Percentiles rank a stretch among this genome's conserved stretches.
phyloP scores from a whole-genome alignment of 805 yeast species.

The Metschnikowia cerradonensis region DNA sequence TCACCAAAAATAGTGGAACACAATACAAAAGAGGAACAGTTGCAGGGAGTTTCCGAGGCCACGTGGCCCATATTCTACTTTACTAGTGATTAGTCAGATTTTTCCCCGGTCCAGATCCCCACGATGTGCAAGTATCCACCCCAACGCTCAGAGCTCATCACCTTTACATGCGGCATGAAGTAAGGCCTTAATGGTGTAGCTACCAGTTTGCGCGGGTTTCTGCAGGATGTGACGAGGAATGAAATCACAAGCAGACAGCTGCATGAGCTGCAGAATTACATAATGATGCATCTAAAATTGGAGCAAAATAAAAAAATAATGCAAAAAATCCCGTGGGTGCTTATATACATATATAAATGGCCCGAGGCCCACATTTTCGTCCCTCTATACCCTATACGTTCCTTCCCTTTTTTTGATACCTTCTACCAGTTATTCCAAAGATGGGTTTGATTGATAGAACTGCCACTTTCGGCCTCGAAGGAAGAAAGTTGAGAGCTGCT shows the following conservation, averaged over 20 bases:
- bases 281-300: slow-evolving; percentile 6
- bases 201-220: not conserved
- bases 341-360: slow-evolving; percentile 5
- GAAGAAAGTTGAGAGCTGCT: slow-evolving; percentile 15
- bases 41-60: no score
- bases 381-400: not conserved
- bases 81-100: not conserved
- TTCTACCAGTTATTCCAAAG: not conserved
- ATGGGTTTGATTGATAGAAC: slow-evolving; percentile 17
- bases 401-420: not conserved
- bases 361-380: not conserved
- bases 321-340: not conserved
- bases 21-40: not conserved
- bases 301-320: not conserved
- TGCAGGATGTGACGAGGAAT: not conserved
- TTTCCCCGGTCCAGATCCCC: slow-evolving; percentile 2
- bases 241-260: not conserved
- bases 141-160: slow-evolving; percentile 1
- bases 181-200: not conserved
- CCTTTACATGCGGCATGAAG: slow-evolving; percentile 3
- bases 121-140: not conserved
- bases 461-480: slow-evolving; percentile 16
- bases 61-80: no score
- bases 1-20: not conserved
- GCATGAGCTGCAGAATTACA: slow-evolving; percentile 5